Percentiles rank a stretch among this genome's conserved stretches.
Evolutionary conservation across 2,329 filamentous ascomycete species (phyloP).

Genomic region (Xylariaceae sp.): DNA sequence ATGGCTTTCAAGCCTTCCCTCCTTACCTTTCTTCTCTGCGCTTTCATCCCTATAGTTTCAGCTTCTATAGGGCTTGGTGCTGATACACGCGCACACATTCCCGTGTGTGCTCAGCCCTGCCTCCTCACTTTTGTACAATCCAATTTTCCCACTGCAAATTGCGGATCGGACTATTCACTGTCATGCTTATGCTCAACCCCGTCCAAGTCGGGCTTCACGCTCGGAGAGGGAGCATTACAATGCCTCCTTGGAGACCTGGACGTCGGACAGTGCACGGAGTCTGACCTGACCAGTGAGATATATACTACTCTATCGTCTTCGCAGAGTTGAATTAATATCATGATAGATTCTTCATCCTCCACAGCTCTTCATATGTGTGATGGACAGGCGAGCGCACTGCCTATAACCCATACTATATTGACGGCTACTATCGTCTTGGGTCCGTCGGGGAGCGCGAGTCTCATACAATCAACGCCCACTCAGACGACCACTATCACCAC

Average conservation of each 20-base stretch:
- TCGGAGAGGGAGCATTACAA: constrained; percentile 68
- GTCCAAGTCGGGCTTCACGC: constrained; percentile 59
- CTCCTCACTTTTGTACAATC: constrained; percentile 58
- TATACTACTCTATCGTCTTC: no score
- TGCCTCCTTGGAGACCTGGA: constrained; percentile 56
- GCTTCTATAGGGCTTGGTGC: constrained; percentile 24
- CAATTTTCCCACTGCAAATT: constrained; percentile 51
- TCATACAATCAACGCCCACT: constrained; percentile 11
- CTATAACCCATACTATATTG: constrained; percentile 56
- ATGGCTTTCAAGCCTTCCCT: constrained; percentile 30
- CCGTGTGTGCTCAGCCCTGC: constrained; percentile 41
- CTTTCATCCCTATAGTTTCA: constrained; percentile 4
- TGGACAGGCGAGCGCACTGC: constrained; percentile 44
- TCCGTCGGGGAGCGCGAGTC: constrained; percentile 16
- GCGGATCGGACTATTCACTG: constrained; percentile 49
- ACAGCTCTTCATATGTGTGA: constrained; percentile 57
- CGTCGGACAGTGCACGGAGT: constrained; percentile 48
- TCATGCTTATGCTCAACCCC: constrained; percentile 60
- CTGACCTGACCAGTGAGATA: constrained; percentile 38
- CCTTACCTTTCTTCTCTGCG: constrained; percentile 28
- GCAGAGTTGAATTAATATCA: no score
- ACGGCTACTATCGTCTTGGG: constrained; percentile 51
- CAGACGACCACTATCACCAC: constrained; percentile 4
- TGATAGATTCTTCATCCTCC: constrained; percentile 15
- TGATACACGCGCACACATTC: constrained; percentile 25